Percentiles rank a stretch among this genome's conserved stretches.
Evolutionary conservation across 1,284 basidiomycete species (phyloP).

Genomic region (Ustilago tritici): DNA sequence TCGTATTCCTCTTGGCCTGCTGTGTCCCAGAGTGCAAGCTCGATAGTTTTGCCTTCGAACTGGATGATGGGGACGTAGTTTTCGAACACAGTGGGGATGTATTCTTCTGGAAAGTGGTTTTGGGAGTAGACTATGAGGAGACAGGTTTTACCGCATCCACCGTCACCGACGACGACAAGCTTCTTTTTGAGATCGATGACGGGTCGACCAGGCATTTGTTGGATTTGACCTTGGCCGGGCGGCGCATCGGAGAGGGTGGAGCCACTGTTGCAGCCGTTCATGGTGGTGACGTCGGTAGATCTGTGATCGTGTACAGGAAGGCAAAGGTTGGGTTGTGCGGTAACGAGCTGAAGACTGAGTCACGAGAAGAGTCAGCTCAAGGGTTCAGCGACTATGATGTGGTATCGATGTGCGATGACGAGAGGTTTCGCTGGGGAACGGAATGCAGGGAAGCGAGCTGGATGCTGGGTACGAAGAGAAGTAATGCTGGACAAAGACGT

Average conservation of each 20-base stretch:
- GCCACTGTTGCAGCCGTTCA: slow-evolving; percentile 50
- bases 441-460: background rate
- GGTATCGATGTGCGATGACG: background rate
- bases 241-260: slow-evolving; percentile 51
- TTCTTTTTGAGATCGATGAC: slow-evolving; percentile 65
- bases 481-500: background rate
- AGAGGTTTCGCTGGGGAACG: background rate
- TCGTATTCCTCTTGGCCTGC: slow-evolving; percentile 85
- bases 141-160: slow-evolving; percentile 87
- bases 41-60: slow-evolving; percentile 90
- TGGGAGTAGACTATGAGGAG: slow-evolving; percentile 83
- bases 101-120: slow-evolving; percentile 96
- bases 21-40: slow-evolving; percentile 94
- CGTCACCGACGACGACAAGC: slow-evolving; percentile 76
- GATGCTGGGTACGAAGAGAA: background rate
- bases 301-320: background rate
- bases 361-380: background rate
- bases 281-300: slow-evolving; percentile 5
- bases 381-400: background rate
- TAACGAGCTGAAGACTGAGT: background rate
- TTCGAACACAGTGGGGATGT: slow-evolving; percentile 92
- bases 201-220: slow-evolving; percentile 49
- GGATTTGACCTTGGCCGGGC: slow-evolving; percentile 47
- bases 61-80: slow-evolving; percentile 90
- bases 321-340: background rate